phyloP scores from a whole-genome alignment of 805 yeast species.

The Saccharomycopsis fodiens region DNA sequence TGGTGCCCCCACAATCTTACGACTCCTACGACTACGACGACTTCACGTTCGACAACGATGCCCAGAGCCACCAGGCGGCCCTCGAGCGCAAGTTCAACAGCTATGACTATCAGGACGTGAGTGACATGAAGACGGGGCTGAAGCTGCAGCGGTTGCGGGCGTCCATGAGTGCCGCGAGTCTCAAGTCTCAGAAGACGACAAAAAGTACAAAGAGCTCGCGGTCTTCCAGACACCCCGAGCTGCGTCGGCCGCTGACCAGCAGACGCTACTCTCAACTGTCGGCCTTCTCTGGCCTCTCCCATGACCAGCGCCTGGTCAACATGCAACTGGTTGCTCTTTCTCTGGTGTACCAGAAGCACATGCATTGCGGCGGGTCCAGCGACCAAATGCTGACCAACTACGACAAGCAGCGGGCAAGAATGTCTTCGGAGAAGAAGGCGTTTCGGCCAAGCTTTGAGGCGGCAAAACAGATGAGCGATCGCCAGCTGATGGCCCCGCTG shows the following conservation, averaged over 20 bases:
- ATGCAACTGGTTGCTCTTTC: conserved; percentile 18
- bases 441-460: conserved; percentile 3
- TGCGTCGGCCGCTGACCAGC: neutral
- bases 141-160: conserved; percentile 12
- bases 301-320: conserved; percentile 12
- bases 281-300: neutral
- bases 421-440: conserved; percentile 16
- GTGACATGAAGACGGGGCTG: conserved; percentile 3
- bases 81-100: conserved; percentile 18
- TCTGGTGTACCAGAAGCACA: conserved; percentile 16
- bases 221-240: neutral
- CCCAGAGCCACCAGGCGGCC: conserved; percentile 3
- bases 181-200: conserved; percentile 1
- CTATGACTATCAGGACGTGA: conserved; percentile 17
- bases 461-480: neutral
- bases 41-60: neutral
- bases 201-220: conserved; percentile 8
- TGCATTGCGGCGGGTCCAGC: conserved; percentile 4
- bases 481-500: neutral
- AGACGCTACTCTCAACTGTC: neutral
- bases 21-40: conserved; percentile 1
- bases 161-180: conserved; percentile 10
- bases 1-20: neutral
- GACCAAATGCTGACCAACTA: conserved; percentile 11
- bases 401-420: conserved; percentile 15